Conservation (phyloP, 257 asterid species). For the Penstemon newberryi region DNA sequence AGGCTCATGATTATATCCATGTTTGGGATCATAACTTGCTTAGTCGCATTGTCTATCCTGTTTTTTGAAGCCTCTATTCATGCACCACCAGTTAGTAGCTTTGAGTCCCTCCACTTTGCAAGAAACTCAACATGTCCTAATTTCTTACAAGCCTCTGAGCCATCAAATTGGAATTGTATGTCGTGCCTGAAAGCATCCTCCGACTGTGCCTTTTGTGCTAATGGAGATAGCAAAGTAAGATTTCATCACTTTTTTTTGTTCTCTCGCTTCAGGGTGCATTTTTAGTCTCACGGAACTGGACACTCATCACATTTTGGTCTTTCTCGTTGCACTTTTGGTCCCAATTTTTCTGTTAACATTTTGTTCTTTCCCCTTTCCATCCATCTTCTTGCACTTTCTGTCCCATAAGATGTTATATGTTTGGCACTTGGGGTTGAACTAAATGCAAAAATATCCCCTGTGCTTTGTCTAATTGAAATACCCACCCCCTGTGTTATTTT, state of each 20-base stretch:
- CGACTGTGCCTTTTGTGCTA: conserved; percentile 60
- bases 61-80: conserved; percentile 52
- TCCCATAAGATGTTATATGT: too few relatives aligned
- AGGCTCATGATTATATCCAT: conserved; percentile 68
- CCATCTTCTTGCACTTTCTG: too few relatives aligned
- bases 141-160: conserved; percentile 34
- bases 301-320: too few relatives aligned
- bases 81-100: conserved; percentile 43
- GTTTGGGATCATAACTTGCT: conserved; percentile 62
- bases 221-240: conserved; percentile 48
- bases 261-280: too few relatives aligned
- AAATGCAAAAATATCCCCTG: too few relatives aligned
- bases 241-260: neutral
- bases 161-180: conserved; percentile 60
- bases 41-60: conserved; percentile 46
- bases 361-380: too few relatives aligned
- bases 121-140: conserved; percentile 52
- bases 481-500: too few relatives aligned
- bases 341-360: too few relatives aligned
- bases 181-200: conserved; percentile 45
- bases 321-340: too few relatives aligned
- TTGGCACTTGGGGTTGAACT: too few relatives aligned
- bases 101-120: conserved; percentile 59
- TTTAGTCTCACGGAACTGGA: too few relatives aligned
- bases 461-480: too few relatives aligned